These are phyloP conservation scores for Fusarium concolor DNA, from an alignment of 2,329 filamentous ascomycete species.

Conservation along the genomic window DNA sequence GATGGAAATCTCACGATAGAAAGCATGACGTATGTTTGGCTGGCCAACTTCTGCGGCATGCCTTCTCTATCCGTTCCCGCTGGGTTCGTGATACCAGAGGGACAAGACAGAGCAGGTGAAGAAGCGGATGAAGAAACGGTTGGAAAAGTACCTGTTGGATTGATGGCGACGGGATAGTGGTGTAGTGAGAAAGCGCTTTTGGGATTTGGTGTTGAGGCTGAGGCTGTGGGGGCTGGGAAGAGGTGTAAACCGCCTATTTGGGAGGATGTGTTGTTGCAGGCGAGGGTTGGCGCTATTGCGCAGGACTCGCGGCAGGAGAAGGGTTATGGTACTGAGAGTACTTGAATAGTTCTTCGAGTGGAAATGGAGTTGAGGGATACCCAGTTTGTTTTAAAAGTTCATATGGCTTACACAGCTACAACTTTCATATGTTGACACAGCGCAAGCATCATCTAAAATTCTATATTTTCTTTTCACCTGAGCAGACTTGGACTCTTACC, in stretches of 20 bases:
- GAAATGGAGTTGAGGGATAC: not conserved
- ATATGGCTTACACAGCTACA: too few species aligned
- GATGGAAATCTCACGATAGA: slow-evolving; percentile 60
- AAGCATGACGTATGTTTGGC: slow-evolving; percentile 63
- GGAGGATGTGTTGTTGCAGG: slow-evolving; percentile 29
- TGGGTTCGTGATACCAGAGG: slow-evolving; percentile 57
- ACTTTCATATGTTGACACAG: not conserved
- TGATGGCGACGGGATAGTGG: slow-evolving; percentile 69
- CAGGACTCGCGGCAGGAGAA: not conserved
- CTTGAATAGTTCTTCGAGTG: not conserved
- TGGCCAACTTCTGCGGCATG: slow-evolving; percentile 63
- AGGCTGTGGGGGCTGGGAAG: slow-evolving; percentile 49
- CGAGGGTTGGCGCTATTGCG: not conserved
- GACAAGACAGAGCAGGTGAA: slow-evolving; percentile 44
- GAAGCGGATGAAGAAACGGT: slow-evolving; percentile 49
- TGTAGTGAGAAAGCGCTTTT: slow-evolving; percentile 61
- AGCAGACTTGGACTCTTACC: too few species aligned
- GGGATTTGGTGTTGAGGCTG: slow-evolving; percentile 60
- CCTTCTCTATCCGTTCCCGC: slow-evolving; percentile 59
- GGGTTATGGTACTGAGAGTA: not conserved
- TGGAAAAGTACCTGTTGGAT: slow-evolving; percentile 61
- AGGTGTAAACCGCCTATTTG: slow-evolving; percentile 27
- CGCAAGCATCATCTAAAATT: too few species aligned
- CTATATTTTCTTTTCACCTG: too few species aligned
- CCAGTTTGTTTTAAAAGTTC: not conserved